These are phyloP conservation scores for Byssothecium circinans DNA, from an alignment of 2,329 filamentous ascomycete species.

Conservation along the genomic window DNA sequence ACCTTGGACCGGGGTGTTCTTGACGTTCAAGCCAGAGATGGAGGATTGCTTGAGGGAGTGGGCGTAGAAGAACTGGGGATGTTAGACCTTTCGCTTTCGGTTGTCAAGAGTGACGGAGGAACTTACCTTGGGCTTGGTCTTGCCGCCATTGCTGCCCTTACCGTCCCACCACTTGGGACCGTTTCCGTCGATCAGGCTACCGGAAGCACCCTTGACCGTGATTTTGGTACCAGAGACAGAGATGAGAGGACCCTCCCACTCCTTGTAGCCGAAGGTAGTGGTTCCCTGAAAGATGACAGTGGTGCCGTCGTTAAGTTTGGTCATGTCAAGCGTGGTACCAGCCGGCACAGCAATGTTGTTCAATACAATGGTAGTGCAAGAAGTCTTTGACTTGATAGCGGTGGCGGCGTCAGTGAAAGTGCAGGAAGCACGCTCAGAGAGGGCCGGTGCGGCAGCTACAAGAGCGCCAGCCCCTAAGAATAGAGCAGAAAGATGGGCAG, in stretches of 20 bases:
- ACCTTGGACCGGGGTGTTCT: slow-evolving; percentile 59
- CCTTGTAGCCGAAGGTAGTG: slow-evolving; percentile 68
- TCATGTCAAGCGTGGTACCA: slow-evolving; percentile 61
- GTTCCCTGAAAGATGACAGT: slow-evolving; percentile 64
- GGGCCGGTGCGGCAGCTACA: slow-evolving; percentile 28
- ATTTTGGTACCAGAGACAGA: slow-evolving; percentile 61
- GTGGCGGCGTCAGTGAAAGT: slow-evolving; percentile 58
- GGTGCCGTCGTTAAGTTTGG: slow-evolving; percentile 55
- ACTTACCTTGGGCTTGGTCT: slow-evolving; percentile 42
- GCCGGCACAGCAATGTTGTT: slow-evolving; percentile 59
- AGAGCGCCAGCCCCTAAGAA: slow-evolving; percentile 31
- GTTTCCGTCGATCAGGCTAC: slow-evolving; percentile 60
- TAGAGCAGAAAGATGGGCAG: slow-evolving; percentile 7
- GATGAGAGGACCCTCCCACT: slow-evolving; percentile 67
- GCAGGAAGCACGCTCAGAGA: slow-evolving; percentile 45
- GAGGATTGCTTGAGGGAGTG: slow-evolving; percentile 55
- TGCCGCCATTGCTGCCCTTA: slow-evolving; percentile 52
- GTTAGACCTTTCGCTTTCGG: slow-evolving; percentile 36
- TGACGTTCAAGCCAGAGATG: slow-evolving; percentile 55
- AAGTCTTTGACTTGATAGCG: slow-evolving; percentile 52
- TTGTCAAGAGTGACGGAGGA: not conserved
- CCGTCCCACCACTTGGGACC: slow-evolving; percentile 56
- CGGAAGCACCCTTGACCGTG: slow-evolving; percentile 60
- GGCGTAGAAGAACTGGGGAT: slow-evolving; percentile 63
- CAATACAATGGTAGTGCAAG: slow-evolving; percentile 59